Percentiles rank a stretch among this genome's conserved stretches.
phyloP scores from a whole-genome alignment of 2,329 filamentous ascomycete species.

The Epichloe bromicola region DNA sequence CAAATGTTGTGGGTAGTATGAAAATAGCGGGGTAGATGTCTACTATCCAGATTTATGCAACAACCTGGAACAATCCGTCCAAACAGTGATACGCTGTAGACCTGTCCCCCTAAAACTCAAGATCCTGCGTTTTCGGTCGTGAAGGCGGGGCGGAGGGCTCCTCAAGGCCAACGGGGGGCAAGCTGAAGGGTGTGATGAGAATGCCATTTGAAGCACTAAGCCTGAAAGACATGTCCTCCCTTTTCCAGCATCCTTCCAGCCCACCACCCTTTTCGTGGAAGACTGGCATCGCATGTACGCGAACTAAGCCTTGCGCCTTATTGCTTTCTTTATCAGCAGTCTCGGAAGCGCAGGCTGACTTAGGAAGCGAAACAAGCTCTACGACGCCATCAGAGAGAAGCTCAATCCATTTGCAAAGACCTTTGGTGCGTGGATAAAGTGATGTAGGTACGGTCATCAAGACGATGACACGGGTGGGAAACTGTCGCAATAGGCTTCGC shows the following conservation, averaged over 20 bases:
- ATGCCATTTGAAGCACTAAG: conserved; percentile 70
- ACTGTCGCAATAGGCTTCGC: conserved; percentile 57
- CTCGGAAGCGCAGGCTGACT: conserved; percentile 39
- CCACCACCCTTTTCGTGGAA: conserved; percentile 83
- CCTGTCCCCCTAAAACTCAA: conserved; percentile 53
- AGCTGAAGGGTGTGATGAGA: conserved; percentile 73
- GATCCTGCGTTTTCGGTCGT: conserved; percentile 40
- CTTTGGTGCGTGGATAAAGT: conserved; percentile 62
- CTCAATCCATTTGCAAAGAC: conserved; percentile 77
- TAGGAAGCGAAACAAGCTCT: conserved; percentile 62
- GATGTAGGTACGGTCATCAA: conserved; percentile 68
- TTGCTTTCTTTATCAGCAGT: conserved; percentile 46
- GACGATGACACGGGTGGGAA: conserved; percentile 52
- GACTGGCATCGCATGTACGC: conserved; percentile 69
- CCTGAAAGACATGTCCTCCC: conserved; percentile 83
- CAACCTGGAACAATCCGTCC: not conserved
- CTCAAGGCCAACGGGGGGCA: conserved; percentile 42
- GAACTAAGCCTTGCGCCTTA: conserved; percentile 71
- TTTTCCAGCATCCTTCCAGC: conserved; percentile 50
- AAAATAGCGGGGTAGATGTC: not conserved
- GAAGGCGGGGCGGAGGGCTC: not conserved
- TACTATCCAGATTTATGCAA: not conserved
- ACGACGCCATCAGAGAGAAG: conserved; percentile 73
- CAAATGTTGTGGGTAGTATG: not conserved
- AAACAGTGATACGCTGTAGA: too few species aligned